Evolutionary conservation across 2,329 filamentous ascomycete genomes (phyloP), one percentile per base, ranked within the genome.

Genomic region (Xylariaceae sp.): DNA sequence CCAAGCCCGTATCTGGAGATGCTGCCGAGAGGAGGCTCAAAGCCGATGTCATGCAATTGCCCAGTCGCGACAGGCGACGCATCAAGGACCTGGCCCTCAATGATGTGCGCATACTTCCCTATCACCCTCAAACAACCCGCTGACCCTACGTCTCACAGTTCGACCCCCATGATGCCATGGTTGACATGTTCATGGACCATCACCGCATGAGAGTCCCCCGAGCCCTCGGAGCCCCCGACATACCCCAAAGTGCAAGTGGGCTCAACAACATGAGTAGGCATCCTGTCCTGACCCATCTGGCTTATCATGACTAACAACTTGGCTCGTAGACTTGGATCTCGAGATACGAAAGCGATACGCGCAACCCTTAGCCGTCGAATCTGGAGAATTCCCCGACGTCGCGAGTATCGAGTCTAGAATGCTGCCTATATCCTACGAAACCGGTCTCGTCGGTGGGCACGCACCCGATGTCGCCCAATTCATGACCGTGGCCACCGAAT

Each of bases 241-340:
- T 82, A 7, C 82, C 85, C 21, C 76, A 83, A 22, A 83, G 82
- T 59, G 84, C 85, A 20, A 84, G 82, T 22, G 85, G 85, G 17
- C 75, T 92, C 37, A 90, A 88, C 55, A 89, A 82, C 55, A 85
- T 92, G 74, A 94, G 85, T 89, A 73, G 63, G 83, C 68, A 11
- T 35, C 36, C 19, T 25, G 6, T 68, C n/a, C n/a, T n/a, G n/a
- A n/a, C n/a, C n/a, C n/a, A n/a, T n/a, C n/a, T n/a, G n/a, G n/a
- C n/a, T n/a, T n/a, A n/a, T n/a, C n/a, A n/a, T n/a, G n/a, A n/a
- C n/a, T n/a, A n/a, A n/a, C n/a, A n/a, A n/a, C n/a, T n/a, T n/a
- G n/a, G n/a, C n/a, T 42, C 11, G 10, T 29, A 84, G 80, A 84
- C 56, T 77, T 80, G 65, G 82, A 85, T 50, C 63, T 85, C 16